Evolutionary conservation across 768 basidiomycete species (phyloP), one percentile per base, ranked within the genome.

Genomic region (Mycena belliarum): DNA sequence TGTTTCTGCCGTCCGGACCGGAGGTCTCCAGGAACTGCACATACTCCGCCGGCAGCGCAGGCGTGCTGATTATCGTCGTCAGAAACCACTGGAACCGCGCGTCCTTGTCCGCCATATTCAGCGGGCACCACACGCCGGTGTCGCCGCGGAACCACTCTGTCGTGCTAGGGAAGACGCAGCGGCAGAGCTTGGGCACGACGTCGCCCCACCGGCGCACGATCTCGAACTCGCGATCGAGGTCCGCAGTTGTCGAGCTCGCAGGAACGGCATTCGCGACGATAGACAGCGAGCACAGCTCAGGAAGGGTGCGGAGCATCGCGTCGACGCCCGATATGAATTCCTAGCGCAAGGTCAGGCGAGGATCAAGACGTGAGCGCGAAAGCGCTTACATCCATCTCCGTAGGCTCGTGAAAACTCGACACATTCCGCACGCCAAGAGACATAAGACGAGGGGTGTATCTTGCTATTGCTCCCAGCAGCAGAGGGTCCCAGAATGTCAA

Each of bases 181-280:
- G 16, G 1, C 10, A 12, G 6, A 55, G 45, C 12, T 24, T 18
- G 15, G 53, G 45, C 2, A 37, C 47, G 26, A 37, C 16, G 21
- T 47, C 38, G 25, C 53, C 46, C 53, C 53, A 55, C 35, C 37
- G 16, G 20, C 53, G 53, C 28, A 55, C 45, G 26, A 16, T 47
- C 9, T 29, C 3, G 28, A 55, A 55, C 32, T 55, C 53, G 18
- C 28, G 7, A 16, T 55, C 45, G 11, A 55, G 52, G 14, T 53
- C 53, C 3, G 25, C 45, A 5, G 46, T 24, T 12, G 26, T 21
- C 37, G 28, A 8, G 38, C 15, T 18, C 1, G 6, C 0, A 4
- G 37, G n/a, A 3, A 25, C 18, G 18, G 25, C 25, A n/a, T 5
- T 18, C 28, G 20, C 20, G 9, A 41, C 10, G 25, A 50, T 28